These are phyloP conservation scores for Leishmania aethiopica DNA, from an alignment of 208 protist species.

Conservation along the genomic window DNA sequence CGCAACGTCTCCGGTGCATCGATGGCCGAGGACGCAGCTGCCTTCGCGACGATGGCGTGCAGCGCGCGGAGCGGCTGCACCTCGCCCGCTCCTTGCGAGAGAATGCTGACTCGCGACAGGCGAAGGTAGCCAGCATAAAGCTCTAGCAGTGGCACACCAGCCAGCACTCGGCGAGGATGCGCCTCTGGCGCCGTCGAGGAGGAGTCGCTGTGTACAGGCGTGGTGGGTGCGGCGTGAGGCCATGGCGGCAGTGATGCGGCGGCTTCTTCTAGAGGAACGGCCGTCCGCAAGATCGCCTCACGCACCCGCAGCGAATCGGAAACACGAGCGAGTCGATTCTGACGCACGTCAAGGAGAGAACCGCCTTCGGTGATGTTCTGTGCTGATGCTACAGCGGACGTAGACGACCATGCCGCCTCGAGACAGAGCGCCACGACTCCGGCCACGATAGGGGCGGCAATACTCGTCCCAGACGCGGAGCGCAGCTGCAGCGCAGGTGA, in stretches of 20 bases:
- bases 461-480: conserved; percentile 92
- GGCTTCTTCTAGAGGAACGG: not conserved
- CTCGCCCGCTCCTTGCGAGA: conserved; percentile 66
- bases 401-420: conserved; percentile 33
- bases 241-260: not conserved
- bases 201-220: not conserved
- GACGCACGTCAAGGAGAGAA: too few relatives aligned
- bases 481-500: conserved; percentile 24
- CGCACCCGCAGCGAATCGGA: conserved; percentile 15
- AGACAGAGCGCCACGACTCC: conserved; percentile 91
- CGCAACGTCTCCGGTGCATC: not conserved
- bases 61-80: conserved; percentile 49
- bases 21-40: not conserved
- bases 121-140: conserved; percentile 44
- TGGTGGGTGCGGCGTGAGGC: not conserved
- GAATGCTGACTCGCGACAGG: conserved; percentile 48
- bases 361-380: not conserved
- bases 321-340: conserved; percentile 1
- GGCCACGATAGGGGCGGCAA: conserved; percentile 95
- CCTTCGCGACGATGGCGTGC: conserved; percentile 6
- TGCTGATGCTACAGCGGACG: not conserved
- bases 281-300: conserved; percentile 18
- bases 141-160: conserved; percentile 32
- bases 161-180: conserved; percentile 2
- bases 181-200: not conserved